Conservation (phyloP, 2,329 filamentous ascomycete species). For the Pseudovirgaria hyperparasitica region DNA sequence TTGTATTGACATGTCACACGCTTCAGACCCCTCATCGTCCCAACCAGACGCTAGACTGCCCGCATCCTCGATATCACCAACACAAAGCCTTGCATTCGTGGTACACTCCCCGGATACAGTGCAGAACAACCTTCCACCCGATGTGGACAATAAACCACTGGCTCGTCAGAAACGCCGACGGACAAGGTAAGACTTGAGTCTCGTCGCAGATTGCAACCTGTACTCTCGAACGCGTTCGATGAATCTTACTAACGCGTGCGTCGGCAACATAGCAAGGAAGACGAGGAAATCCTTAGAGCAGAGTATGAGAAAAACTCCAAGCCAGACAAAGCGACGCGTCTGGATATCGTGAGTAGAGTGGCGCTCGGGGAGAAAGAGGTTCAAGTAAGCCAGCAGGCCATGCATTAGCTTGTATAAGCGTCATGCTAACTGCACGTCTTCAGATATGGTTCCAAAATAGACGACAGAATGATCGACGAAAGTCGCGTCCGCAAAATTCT, state of each 20-base stretch:
- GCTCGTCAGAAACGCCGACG: constrained; percentile 48
- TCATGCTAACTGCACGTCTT: constrained; percentile 14
- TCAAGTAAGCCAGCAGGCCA: constrained; percentile 50
- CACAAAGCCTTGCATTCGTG: constrained; percentile 45
- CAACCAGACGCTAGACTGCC: too few relatives aligned
- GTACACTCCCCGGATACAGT: constrained; percentile 46
- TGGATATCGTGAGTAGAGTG: constrained; percentile 72
- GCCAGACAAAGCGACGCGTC: constrained; percentile 78
- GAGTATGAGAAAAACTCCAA: constrained; percentile 79
- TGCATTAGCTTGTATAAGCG: constrained; percentile 8
- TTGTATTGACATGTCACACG: too few relatives aligned
- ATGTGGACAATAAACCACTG: constrained; percentile 46
- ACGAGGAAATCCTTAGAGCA: constrained; percentile 77
- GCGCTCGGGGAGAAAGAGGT: constrained; percentile 91
- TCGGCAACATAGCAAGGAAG: constrained; percentile 41
- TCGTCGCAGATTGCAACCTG: constrained; percentile 7
- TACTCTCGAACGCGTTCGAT: constrained; percentile 8
- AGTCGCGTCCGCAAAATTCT: constrained; percentile 58
- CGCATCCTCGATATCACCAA: too few relatives aligned
- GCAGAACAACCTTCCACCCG: constrained; percentile 41
- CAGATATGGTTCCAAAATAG: constrained; percentile 98
- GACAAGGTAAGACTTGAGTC: constrained; percentile 39
- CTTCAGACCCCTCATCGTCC: too few relatives aligned
- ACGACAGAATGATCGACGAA: constrained; percentile 81
- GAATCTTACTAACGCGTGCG: constrained; percentile 10